Evolutionary conservation across 257 asterid species (phyloP), one percentile per base, ranked within the genome.

Genomic region (Solanum pennellii): DNA sequence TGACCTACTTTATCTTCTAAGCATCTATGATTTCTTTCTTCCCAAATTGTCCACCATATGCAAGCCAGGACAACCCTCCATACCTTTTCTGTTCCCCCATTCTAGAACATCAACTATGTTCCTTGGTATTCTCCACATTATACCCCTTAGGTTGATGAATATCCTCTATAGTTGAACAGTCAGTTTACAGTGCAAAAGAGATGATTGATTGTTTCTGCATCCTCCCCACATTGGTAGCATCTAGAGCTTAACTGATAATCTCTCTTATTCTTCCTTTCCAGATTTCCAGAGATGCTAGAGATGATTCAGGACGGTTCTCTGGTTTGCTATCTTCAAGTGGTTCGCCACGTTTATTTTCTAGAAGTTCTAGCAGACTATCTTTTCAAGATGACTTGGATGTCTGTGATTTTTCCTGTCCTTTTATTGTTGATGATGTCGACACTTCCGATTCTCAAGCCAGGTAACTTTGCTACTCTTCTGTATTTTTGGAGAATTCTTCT

Each of bases 241-340:
- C 79, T 72, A 33, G 45, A 33, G 25, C 25, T 18, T 72, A 33
- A 72, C 79, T 33, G 27, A 72, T 72, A 72, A 72, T 23, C 79
- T 72, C 79, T 72, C 79, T 74, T 56, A 56, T 59, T 15, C 87
- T 39, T 89, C 89, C 74, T 37, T 60, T 76, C 31, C 88, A 95
- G 99, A 90, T 93, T 69, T 91, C 94, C 59, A 95, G 98, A 89
- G 99, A 97, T 87, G 86, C 94, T 49, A 97, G 93, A 89, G 96
- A 96, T 88, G 99, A 97, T 90, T 97, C 99, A n/a, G 99, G 99
- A 65, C 92, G 99, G 89, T 97, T 94, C 89, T 95, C 98, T 20
- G 93, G 98, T 83, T 92, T 94, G 94, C 90, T 92, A 77, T 97
- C 99, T 66, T 94, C 98, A 39, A 96, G 97, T 90, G 94, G 95